Percentiles rank a stretch among this genome's conserved stretches.
phyloP scores from a whole-genome alignment of 352 stramenopile genomes.

The Halophytophthora polymorphica region DNA sequence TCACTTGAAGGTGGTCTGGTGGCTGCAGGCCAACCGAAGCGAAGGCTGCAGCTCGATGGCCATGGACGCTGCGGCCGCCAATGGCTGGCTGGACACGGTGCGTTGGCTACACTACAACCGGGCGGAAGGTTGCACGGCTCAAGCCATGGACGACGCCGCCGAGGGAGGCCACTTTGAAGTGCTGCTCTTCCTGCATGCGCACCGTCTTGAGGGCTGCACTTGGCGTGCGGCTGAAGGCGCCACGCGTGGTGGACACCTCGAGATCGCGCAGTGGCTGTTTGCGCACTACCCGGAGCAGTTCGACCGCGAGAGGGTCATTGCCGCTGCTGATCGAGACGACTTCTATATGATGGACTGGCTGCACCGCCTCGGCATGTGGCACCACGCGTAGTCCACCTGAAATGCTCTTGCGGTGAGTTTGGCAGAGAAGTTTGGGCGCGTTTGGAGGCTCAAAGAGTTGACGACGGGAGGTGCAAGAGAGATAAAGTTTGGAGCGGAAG shows the following conservation, averaged over 20 bases:
- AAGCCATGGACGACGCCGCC: slow-evolving; percentile 25
- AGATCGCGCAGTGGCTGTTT: slow-evolving; percentile 13
- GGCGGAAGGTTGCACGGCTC: slow-evolving; percentile 23
- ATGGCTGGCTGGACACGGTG: slow-evolving; percentile 21
- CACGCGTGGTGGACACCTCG: slow-evolving; percentile 9
- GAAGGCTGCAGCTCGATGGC: neutral
- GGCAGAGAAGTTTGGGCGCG: no score
- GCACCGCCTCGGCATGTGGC: slow-evolving; percentile 18
- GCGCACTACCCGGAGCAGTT: no score
- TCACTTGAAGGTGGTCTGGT: slow-evolving; percentile 16
- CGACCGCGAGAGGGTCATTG: slow-evolving; percentile 9
- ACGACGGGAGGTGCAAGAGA: no score
- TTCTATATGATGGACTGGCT: slow-evolving; percentile 11
- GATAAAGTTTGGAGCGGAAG: no score
- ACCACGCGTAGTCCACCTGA: slow-evolving; percentile 26
- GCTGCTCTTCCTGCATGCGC: neutral
- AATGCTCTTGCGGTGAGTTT: no score
- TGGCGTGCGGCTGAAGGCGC: slow-evolving; percentile 9
- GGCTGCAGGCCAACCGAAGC: slow-evolving; percentile 2
- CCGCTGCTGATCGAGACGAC: slow-evolving; percentile 7
- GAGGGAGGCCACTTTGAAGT: slow-evolving; percentile 1
- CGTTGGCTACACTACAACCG: slow-evolving; percentile 31
- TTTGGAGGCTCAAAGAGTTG: no score
- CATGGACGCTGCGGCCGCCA: slow-evolving; percentile 2
- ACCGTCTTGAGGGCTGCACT: slow-evolving; percentile 6